A percentile compares a stretch with the other conserved stretches of the same genome.
Evolutionary conservation across 176 grass and related monocot species (phyloP).

Genomic region (Neostapfia colusana): DNA sequence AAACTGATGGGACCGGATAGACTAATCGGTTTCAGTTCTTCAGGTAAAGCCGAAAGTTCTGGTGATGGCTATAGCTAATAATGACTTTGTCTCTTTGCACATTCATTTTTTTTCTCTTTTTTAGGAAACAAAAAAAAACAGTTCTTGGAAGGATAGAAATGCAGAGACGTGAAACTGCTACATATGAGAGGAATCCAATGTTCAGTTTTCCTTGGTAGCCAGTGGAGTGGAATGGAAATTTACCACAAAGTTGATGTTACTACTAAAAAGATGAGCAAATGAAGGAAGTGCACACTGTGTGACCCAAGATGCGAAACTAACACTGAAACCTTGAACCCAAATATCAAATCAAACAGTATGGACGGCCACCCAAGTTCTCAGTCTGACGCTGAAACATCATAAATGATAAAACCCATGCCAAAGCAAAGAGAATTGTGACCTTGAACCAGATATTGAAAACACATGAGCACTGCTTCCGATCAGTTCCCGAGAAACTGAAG

Average conservation of each 20-base stretch:
- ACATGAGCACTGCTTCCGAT: not conserved
- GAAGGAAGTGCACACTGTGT: conserved; percentile 1
- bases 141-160: conserved; percentile 4
- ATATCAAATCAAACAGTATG: not conserved
- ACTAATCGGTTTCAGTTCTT: not conserved
- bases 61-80: conserved; percentile 34
- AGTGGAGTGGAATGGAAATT: not conserved
- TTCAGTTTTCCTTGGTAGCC: conserved; percentile 11
- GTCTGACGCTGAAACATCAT: not conserved
- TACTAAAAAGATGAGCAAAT: not conserved
- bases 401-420: not conserved
- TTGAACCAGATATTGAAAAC: conserved; percentile 1
- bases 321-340: not conserved
- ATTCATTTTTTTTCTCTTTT: not conserved
- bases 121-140: not conserved
- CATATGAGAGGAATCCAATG: not conserved
- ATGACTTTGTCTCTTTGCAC: conserved; percentile 33
- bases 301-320: not conserved
- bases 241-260: not conserved
- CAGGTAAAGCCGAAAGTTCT: conserved; percentile 22
- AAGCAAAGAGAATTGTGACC: conserved; percentile 4
- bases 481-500: not conserved
- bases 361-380: not conserved
- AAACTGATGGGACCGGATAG: conserved; percentile 1
- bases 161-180: not conserved